A percentile compares a stretch with the other conserved stretches of the same genome.
phyloP scores from a whole-genome alignment of 2,329 filamentous ascomycete genomes.

The Bisporella sp. region DNA sequence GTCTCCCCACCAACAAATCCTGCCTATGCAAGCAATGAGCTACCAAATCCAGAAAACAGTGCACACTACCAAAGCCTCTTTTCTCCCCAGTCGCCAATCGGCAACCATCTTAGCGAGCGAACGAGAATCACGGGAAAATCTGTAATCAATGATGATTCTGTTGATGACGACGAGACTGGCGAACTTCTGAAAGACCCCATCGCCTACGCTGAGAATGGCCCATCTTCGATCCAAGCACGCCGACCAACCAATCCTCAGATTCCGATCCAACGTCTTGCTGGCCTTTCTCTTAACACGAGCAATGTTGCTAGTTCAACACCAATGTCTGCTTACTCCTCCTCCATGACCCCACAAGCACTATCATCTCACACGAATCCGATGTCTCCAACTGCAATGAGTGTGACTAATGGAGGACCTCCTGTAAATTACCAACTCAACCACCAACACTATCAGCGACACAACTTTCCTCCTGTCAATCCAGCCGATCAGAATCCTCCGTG shows the following conservation, averaged over 20 bases:
- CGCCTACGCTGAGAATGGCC: constrained; percentile 66
- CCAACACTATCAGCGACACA: constrained; percentile 53
- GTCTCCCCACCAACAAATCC: constrained; percentile 49
- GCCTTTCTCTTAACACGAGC: constrained; percentile 66
- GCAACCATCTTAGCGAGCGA: constrained; percentile 58
- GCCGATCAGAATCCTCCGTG: constrained; percentile 96
- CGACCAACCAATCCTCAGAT: constrained; percentile 67
- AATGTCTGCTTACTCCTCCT: constrained; percentile 14
- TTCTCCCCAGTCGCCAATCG: constrained; percentile 67
- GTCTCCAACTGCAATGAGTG: constrained; percentile 46
- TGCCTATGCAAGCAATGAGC: constrained; percentile 47
- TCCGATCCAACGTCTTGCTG: constrained; percentile 60
- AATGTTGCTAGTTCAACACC: constrained; percentile 33
- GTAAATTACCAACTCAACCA: constrained; percentile 49
- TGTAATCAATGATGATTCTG: constrained; percentile 62
- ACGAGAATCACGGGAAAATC: constrained; percentile 59
- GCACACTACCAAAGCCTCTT: constrained; percentile 57
- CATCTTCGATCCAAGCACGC: constrained; percentile 45
- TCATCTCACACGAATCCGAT: constrained; percentile 35
- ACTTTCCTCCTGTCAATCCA: constrained; percentile 82
- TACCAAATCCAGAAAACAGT: constrained; percentile 48
- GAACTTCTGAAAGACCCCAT: constrained; percentile 67
- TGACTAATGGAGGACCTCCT: constrained; percentile 32
- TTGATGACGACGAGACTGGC: constrained; percentile 64
- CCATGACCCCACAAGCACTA: constrained; percentile 12